Evolutionary conservation across 768 basidiomycete genomes (phyloP).

Genomic region (Mycena amicta): DNA sequence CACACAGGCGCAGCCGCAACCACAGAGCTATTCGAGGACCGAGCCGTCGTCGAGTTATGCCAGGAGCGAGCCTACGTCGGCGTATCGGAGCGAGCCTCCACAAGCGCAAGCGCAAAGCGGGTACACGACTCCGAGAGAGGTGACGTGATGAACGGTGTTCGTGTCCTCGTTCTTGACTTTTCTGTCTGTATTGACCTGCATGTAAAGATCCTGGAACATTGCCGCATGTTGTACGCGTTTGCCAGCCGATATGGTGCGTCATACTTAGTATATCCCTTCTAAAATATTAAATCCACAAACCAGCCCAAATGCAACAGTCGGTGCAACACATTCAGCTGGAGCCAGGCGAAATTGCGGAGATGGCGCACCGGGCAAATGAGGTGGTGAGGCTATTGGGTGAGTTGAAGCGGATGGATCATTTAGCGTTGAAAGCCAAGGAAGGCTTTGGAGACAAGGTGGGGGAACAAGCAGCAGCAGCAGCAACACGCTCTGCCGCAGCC

Average conservation of each 20-base stretch:
- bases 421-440: constrained; percentile 6
- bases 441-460: neutral
- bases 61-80: neutral
- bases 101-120: neutral
- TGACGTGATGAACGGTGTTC: constrained; percentile 18
- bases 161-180: too few species aligned
- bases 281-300: too few species aligned
- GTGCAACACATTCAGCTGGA: constrained; percentile 54
- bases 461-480: neutral
- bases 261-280: too few species aligned
- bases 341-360: constrained; percentile 62
- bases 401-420: constrained; percentile 45
- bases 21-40: constrained; percentile 17
- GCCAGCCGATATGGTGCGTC: constrained; percentile 69
- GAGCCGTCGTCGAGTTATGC: constrained; percentile 9
- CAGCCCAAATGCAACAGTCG: constrained; percentile 44
- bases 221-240: constrained; percentile 61
- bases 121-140: neutral
- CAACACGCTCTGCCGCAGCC: neutral
- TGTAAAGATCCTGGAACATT: constrained; percentile 63
- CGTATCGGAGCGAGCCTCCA: neutral
- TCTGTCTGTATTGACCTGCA: too few species aligned
- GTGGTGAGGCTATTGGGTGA: constrained; percentile 74
- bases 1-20: constrained; percentile 12
- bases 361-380: constrained; percentile 64